Conservation (phyloP, 2,329 filamentous ascomycete species). For the Talaromyces sp. region DNA sequence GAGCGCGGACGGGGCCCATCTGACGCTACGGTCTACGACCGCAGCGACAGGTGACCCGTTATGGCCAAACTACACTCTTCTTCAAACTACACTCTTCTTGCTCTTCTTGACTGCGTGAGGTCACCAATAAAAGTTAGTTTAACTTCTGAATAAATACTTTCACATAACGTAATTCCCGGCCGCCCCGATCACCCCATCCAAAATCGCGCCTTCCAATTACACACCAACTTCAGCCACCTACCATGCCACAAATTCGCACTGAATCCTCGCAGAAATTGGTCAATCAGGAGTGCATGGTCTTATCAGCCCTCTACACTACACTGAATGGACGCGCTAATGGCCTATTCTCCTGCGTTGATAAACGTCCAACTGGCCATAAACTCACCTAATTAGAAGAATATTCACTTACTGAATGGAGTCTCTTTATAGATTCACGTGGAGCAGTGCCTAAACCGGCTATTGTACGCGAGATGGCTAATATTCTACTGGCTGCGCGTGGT, state of each 20-base stretch:
- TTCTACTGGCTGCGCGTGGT: neutral
- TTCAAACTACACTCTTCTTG: conserved; percentile 3
- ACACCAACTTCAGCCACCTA: neutral
- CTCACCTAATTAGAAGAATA: neutral
- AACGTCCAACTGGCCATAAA: neutral
- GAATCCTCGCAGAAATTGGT: neutral
- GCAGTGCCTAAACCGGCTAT: neutral
- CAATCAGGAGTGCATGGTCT: neutral
- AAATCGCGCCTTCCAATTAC: neutral
- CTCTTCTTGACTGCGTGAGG: conserved; percentile 9
- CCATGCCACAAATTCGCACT: neutral
- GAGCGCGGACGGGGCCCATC: conserved; percentile 12
- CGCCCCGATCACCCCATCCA: too few relatives aligned
- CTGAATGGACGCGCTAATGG: neutral
- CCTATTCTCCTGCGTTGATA: neutral
- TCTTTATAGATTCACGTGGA: neutral
- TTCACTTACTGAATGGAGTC: neutral
- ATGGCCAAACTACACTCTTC: conserved; percentile 12
- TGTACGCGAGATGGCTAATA: neutral
- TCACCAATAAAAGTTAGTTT: neutral
- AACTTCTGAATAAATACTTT: too few relatives aligned
- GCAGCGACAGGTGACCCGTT: conserved; percentile 15
- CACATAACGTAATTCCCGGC: too few relatives aligned
- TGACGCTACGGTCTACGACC: conserved; percentile 16
- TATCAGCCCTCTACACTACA: neutral